Evolutionary conservation across 208 protist species (phyloP).

Genomic region (Trypanosoma platydactyli): DNA sequence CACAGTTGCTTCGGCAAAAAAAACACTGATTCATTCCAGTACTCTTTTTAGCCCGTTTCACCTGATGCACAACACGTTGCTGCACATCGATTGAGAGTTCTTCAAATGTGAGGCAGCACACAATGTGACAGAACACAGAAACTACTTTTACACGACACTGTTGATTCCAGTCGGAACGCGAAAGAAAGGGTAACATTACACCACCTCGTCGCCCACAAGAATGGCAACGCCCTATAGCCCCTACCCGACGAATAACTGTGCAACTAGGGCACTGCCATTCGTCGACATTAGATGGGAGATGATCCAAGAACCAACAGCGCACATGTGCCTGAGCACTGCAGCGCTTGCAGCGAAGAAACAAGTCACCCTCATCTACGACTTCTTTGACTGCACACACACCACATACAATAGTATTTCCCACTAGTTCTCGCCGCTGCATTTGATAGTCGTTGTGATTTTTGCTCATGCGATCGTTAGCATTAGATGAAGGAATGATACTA

Average conservation of each 20-base stretch:
- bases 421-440: neutral
- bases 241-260: slow-evolving; percentile 31
- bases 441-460: slow-evolving; percentile 14
- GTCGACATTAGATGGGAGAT: slow-evolving; percentile 33
- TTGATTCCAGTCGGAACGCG: slow-evolving; percentile 8
- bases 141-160: neutral
- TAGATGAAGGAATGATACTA: slow-evolving; percentile 10
- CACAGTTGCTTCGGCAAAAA: slow-evolving; percentile 49
- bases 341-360: slow-evolving; percentile 40
- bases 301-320: slow-evolving; percentile 59
- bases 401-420: neutral
- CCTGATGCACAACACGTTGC: slow-evolving; percentile 11
- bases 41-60: slow-evolving; percentile 34
- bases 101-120: slow-evolving; percentile 56
- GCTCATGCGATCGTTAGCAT: slow-evolving; percentile 5
- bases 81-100: slow-evolving; percentile 44
- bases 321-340: slow-evolving; percentile 59
- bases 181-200: slow-evolving; percentile 54
- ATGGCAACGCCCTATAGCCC: slow-evolving; percentile 34
- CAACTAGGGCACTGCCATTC: slow-evolving; percentile 67
- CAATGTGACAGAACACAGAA: slow-evolving; percentile 49
- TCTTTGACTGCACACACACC: slow-evolving; percentile 24
- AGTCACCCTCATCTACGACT: neutral
- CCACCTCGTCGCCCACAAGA: slow-evolving; percentile 59
- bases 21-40: slow-evolving; percentile 44